These are phyloP conservation scores for Lichina pygmaea DNA, from an alignment of 495 filamentous ascomycete genomes.

Conservation along the genomic window DNA sequence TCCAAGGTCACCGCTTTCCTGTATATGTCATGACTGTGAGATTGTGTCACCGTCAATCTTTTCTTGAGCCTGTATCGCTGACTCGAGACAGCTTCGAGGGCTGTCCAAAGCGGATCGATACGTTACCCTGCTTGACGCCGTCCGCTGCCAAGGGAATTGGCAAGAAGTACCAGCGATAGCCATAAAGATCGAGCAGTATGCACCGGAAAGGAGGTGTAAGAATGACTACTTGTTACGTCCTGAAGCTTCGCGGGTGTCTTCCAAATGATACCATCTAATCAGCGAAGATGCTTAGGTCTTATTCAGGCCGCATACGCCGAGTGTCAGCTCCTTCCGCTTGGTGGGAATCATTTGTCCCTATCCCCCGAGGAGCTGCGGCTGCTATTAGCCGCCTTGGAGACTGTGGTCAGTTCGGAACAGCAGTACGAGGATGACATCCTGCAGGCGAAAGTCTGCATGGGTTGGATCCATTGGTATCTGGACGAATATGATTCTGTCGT, in stretches of 20 bases:
- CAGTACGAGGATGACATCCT: conserved; percentile 38
- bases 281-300: conserved; percentile 25
- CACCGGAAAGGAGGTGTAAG: conserved; percentile 62
- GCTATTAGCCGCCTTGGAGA: conserved; percentile 28
- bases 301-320: conserved; percentile 51
- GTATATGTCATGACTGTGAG: no score
- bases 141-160: conserved; percentile 74
- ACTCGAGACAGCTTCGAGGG: not conserved
- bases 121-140: conserved; percentile 51
- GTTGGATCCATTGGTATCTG: conserved; percentile 56
- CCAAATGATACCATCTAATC: not conserved
- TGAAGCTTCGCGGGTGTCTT: not conserved
- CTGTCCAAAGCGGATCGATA: conserved; percentile 21
- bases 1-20: no score
- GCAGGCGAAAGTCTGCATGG: conserved; percentile 55
- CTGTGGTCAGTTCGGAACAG: conserved; percentile 35
- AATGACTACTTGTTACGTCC: not conserved
- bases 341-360: not conserved
- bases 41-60: no score
- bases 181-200: conserved; percentile 82
- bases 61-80: not conserved
- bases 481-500: conserved; percentile 36
- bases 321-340: conserved; percentile 27
- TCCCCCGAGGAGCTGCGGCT: conserved; percentile 24
- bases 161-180: conserved; percentile 68